Evolutionary conservation across 2,329 filamentous ascomycete genomes (phyloP), one percentile per base, ranked within the genome.

Genomic region (Diplocarpon rosae): DNA sequence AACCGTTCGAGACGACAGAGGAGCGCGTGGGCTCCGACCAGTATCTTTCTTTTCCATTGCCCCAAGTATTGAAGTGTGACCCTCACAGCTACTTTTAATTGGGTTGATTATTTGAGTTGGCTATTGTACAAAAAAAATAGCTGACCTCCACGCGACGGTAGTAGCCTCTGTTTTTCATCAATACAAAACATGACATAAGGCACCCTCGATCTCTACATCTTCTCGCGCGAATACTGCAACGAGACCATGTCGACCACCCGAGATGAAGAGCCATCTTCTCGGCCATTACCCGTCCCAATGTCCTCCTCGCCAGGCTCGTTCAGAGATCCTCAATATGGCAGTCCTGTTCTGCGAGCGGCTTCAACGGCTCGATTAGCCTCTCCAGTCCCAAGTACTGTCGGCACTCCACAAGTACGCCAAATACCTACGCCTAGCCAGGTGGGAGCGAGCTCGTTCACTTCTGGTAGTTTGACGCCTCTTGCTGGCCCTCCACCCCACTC

Each of bases 291-390:
- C 48, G 59, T 65, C 49, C 53, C 66, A 43, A 61, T 69, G 46
- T 65, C 71, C 3, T 69, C 69, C 1, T 76, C 75, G 27, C 68
- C 71, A 5, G 61, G 65, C 32, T 70, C 72, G 11, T 61, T 65
- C 16, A 52, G 58, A 52, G 56, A 56, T 28, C 53, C 51, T 12
- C 46, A 47, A 11, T 42, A 50, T 5, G 52, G 70, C 46, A 69
- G 70, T 39, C 76, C 75, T 8, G 58, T 73, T 20, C 74, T 74
- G 35, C 72, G 78, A 61, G 74, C 72, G 41, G 70, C 78, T 50
- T 67, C 73, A 38, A 82, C 73, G 41, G 78, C 78, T 46, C 71
- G 77, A 51, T 69, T 82, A 42, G 75, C 75, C 37, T 75, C 74
- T 24, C 76, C 76, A 28, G 65, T 77, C 15, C 68, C 69, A 27